These are phyloP conservation scores for Colletotrichum eremochloae DNA, from an alignment of 2,329 filamentous ascomycete genomes.

Conservation along the genomic window DNA sequence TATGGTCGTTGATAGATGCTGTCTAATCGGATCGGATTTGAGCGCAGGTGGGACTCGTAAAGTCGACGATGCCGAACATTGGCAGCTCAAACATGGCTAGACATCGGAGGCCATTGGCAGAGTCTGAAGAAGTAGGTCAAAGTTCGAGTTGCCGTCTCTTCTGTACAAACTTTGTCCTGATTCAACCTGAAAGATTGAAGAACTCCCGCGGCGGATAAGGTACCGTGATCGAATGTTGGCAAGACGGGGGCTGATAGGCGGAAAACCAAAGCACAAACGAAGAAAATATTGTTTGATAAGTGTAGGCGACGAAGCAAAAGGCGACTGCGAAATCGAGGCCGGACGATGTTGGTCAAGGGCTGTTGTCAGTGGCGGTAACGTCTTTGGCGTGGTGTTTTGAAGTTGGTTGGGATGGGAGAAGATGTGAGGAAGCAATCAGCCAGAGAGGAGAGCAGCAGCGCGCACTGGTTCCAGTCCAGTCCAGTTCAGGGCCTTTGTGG, in stretches of 20 bases:
- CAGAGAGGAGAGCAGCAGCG: constrained; percentile 14
- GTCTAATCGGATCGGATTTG: constrained; percentile 23
- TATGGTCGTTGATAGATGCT: constrained; percentile 23
- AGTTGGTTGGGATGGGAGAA: constrained; percentile 25
- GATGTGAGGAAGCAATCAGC: constrained; percentile 22
- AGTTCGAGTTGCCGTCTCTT: neutral
- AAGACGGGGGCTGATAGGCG: neutral
- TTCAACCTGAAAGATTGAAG: neutral
- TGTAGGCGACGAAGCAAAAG: neutral
- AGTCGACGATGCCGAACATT: constrained; percentile 45
- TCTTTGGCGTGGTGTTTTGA: constrained; percentile 51
- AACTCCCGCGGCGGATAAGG: neutral
- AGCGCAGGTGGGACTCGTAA: constrained; percentile 29
- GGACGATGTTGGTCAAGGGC: constrained; percentile 32
- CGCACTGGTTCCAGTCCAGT: neutral
- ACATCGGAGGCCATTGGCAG: constrained; percentile 45
- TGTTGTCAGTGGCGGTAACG: constrained; percentile 43
- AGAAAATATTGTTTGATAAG: neutral
- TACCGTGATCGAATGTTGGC: neutral
- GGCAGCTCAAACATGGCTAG: constrained; percentile 51
- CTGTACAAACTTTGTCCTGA: neutral
- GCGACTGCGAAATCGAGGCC: neutral
- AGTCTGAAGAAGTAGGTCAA: neutral
- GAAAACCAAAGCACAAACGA: neutral
- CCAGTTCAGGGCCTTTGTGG: neutral